Conservation (phyloP, 2,329 filamentous ascomycete genomes). For the Colletotrichum kahawae region DNA sequence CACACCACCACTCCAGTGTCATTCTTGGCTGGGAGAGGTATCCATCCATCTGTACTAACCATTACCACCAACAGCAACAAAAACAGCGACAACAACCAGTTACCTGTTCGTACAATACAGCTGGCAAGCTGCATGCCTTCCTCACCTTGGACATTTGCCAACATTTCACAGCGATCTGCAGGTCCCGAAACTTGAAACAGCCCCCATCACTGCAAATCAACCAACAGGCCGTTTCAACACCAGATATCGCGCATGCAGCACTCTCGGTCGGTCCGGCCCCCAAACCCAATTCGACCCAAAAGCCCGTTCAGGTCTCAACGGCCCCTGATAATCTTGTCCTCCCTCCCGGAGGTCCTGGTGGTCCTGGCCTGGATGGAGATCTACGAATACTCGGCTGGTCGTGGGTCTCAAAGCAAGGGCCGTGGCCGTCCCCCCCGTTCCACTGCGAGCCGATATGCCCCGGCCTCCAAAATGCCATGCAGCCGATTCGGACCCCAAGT, state of each 20-base stretch:
- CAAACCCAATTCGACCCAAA: neutral
- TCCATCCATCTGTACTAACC: neutral
- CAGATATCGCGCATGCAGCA: conserved; percentile 1
- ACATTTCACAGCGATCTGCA: neutral
- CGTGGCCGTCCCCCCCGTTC: neutral
- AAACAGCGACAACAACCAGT: too few relatives aligned
- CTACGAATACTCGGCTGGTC: neutral
- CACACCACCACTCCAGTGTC: neutral
- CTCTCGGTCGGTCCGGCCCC: conserved; percentile 21
- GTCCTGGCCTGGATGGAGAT: neutral
- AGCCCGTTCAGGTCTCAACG: neutral
- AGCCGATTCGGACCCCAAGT: conserved; percentile 12
- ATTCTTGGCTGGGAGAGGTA: neutral
- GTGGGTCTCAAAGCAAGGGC: conserved; percentile 8
- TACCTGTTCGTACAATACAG: neutral
- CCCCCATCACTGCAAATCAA: neutral
- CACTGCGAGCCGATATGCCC: conserved; percentile 7
- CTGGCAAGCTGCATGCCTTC: neutral
- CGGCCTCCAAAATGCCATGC: neutral
- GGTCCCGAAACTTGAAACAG: conserved; percentile 4
- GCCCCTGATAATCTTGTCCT: neutral
- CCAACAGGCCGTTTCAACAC: neutral
- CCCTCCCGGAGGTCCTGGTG: neutral
- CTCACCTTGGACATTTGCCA: neutral
- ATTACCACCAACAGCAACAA: neutral